phyloP scores from a whole-genome alignment of 768 basidiomycete species.

The Tubosaeta sp. region DNA sequence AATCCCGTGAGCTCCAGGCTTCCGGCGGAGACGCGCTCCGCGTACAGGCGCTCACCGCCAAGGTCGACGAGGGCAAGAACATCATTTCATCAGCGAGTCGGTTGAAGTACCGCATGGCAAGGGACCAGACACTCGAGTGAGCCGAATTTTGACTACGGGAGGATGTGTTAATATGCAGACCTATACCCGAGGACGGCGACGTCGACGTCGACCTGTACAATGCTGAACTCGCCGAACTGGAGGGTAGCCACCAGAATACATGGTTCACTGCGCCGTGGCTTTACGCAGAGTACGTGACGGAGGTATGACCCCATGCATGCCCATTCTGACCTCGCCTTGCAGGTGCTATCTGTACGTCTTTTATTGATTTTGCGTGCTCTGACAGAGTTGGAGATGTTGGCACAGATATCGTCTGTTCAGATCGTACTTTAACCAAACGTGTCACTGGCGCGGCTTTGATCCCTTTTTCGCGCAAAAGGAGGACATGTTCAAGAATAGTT shows the following conservation, averaged over 20 bases:
- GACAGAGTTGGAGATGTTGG: background rate
- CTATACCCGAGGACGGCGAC: conserved; percentile 73
- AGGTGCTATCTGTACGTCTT: conserved; percentile 70
- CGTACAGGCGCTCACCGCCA: conserved; percentile 32
- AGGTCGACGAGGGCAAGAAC: conserved; percentile 68
- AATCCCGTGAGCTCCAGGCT: conserved; percentile 24
- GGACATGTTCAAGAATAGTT: conserved; percentile 76
- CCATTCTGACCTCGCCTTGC: conserved; percentile 1
- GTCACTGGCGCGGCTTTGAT: conserved; percentile 72
- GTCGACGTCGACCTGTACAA: conserved; percentile 74
- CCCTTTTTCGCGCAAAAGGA: conserved; percentile 81
- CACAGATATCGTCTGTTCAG: conserved; percentile 79
- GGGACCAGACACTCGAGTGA: conserved; percentile 67
- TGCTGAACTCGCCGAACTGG: conserved; percentile 53
- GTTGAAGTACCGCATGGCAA: conserved; percentile 86
- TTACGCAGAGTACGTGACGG: conserved; percentile 75
- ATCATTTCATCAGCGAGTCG: conserved; percentile 72
- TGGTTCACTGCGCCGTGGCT: conserved; percentile 97
- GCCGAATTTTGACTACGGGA: conserved; percentile 12
- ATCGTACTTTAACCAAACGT: conserved; percentile 62
- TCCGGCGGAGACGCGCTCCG: conserved; percentile 1
- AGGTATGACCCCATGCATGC: background rate
- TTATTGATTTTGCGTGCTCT: background rate
- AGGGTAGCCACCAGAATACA: conserved; percentile 47
- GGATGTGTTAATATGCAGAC: conserved; percentile 35